phyloP scores from a whole-genome alignment of 306 rosid species.

The Pyrus bretschneideri region DNA sequence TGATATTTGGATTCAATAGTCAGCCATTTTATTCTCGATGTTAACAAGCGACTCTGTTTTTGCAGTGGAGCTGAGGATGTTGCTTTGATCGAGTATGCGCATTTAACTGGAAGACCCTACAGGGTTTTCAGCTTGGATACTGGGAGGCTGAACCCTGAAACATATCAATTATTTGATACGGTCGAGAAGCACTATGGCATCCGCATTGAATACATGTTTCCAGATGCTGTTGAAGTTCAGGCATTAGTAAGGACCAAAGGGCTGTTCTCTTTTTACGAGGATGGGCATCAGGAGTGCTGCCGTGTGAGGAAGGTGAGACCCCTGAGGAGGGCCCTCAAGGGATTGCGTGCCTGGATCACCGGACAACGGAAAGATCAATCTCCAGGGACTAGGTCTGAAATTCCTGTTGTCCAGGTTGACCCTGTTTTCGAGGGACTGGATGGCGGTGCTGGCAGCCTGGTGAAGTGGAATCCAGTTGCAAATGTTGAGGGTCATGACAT shows the following conservation, averaged over 20 bases:
- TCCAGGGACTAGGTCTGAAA: constrained; percentile 79
- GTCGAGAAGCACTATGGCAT: constrained; percentile 89
- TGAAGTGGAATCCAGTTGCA: constrained; percentile 97
- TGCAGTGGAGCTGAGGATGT: constrained; percentile 98
- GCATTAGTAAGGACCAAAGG: constrained; percentile 87
- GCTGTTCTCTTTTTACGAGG: constrained; percentile 90
- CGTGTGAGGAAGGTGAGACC: constrained; percentile 89
- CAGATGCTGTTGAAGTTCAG: constrained; percentile 92
- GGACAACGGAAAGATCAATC: constrained; percentile 96
- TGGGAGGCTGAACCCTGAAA: constrained; percentile 90
- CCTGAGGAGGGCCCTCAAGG: constrained; percentile 84
- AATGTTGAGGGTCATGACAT: constrained; percentile 56
- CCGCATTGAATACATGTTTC: constrained; percentile 88
- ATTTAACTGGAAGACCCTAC: constrained; percentile 78
- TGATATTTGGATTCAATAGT: background rate
- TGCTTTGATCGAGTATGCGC: constrained; percentile 88
- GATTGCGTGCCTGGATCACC: constrained; percentile 86
- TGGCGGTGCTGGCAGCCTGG: constrained; percentile 81
- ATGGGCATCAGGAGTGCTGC: constrained; percentile 99
- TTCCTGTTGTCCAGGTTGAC: constrained; percentile 82
- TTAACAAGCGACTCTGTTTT: constrained; percentile 19
- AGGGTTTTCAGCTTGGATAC: constrained; percentile 92
- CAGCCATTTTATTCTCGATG: background rate
- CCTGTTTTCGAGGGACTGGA: constrained; percentile 82
- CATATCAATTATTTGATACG: constrained; percentile 60